Conservation (phyloP, 129 eudicot genomes). For the Kitagawia praeruptora region DNA sequence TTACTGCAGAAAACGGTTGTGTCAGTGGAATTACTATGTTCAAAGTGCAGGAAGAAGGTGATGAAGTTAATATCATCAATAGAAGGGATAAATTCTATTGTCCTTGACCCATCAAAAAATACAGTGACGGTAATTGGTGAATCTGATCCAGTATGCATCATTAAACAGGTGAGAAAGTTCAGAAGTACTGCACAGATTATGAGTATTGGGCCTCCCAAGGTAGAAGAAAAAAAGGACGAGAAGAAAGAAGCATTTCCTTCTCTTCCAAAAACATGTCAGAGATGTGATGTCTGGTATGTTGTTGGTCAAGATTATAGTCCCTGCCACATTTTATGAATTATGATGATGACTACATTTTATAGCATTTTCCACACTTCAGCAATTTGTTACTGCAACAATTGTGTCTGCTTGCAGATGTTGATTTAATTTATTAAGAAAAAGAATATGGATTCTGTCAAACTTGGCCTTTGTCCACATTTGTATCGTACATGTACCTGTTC, state of each 20-base stretch:
- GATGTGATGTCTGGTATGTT: constrained; percentile 41
- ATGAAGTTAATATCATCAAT: constrained; percentile 46
- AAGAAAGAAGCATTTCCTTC: constrained; percentile 13
- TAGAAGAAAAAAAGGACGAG: constrained; percentile 16
- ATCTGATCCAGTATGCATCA: constrained; percentile 45
- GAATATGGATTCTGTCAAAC: neutral
- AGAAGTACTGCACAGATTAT: constrained; percentile 28
- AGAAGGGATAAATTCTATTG: constrained; percentile 40
- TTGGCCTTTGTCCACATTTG: neutral
- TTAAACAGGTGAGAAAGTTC: constrained; percentile 44
- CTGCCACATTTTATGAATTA: constrained; percentile 42
- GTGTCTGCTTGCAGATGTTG: neutral
- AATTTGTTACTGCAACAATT: neutral
- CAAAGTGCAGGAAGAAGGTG: constrained; percentile 51
- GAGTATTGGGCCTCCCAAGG: constrained; percentile 51
- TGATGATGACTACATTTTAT: constrained; percentile 3
- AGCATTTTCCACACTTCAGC: neutral
- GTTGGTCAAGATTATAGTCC: constrained; percentile 29
- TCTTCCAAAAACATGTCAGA: constrained; percentile 43
- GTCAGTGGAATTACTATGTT: constrained; percentile 50
- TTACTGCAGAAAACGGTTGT: constrained; percentile 53
- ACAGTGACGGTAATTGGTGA: constrained; percentile 51
- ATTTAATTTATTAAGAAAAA: neutral
- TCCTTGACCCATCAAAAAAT: constrained; percentile 44
- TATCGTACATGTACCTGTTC: neutral